Percentiles rank a stretch among this genome's conserved stretches.
These are phyloP conservation scores for Amanita molliuscula DNA, from an alignment of 768 basidiomycete species.

Conservation along the genomic window DNA sequence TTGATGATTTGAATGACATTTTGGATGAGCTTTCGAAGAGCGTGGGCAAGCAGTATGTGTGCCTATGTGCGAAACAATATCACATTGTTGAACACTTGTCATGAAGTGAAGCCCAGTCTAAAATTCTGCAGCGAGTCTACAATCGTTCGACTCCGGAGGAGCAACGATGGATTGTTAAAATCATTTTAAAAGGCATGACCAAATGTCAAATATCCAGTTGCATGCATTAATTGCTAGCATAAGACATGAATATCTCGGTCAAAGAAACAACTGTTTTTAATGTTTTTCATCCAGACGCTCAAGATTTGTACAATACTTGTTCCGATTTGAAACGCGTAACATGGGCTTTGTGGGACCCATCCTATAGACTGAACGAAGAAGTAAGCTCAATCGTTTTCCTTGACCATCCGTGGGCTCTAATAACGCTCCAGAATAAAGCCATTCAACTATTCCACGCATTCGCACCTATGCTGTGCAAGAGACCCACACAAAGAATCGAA, in stretches of 20 bases:
- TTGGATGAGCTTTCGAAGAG: conserved; percentile 70
- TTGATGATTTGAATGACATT: conserved; percentile 77
- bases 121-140: conserved; percentile 66
- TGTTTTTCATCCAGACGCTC: conserved; percentile 90
- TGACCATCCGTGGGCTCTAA: not conserved
- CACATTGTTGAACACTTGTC: conserved; percentile 7
- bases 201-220: not conserved
- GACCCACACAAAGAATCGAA: conserved; percentile 71
- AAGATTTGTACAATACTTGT: conserved; percentile 91
- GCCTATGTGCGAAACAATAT: not conserved
- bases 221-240: not conserved
- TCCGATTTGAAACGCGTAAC: conserved; percentile 92
- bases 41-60: conserved; percentile 63
- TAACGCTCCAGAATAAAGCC: conserved; percentile 55
- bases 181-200: conserved; percentile 79
- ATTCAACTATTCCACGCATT: conserved; percentile 81
- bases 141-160: conserved; percentile 77
- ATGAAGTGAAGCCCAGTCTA: conserved; percentile 65
- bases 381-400: conserved; percentile 19
- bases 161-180: conserved; percentile 92
- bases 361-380: conserved; percentile 51
- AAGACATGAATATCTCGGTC: conserved; percentile 87
- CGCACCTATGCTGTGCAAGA: conserved; percentile 91
- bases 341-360: conserved; percentile 79
- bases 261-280: conserved; percentile 90